phyloP scores from a whole-genome alignment of 2,329 filamentous ascomycete genomes.

The Aspergillus sp. region DNA sequence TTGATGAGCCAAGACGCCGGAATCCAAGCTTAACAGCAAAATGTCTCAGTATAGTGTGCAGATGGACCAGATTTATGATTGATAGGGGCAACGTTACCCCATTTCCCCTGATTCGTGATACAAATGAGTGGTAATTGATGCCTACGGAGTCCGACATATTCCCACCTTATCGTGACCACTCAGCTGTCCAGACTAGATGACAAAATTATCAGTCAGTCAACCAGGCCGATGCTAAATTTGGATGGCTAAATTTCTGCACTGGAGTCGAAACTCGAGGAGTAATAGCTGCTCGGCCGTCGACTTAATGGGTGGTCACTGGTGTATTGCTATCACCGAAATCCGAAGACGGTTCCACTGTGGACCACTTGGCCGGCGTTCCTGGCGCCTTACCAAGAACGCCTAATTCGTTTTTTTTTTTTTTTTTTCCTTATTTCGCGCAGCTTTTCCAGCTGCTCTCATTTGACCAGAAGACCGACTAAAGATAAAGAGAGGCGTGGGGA shows the following conservation, averaged over 20 bases:
- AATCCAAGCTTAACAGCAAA: neutral
- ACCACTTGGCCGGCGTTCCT: neutral
- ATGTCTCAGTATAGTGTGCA: slow-evolving; percentile 1
- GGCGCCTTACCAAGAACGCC: neutral
- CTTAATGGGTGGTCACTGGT: neutral
- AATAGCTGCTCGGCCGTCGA: neutral
- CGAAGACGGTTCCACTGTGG: neutral
- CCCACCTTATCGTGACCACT: neutral
- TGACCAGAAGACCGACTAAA: neutral
- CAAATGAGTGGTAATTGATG: neutral
- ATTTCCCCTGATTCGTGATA: neutral
- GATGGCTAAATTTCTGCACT: neutral
- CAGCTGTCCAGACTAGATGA: neutral
- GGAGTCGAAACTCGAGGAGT: neutral
- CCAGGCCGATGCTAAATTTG: neutral
- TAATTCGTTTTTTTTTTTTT: neutral
- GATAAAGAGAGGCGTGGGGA: neutral
- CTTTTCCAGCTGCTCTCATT: neutral
- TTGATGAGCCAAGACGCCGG: neutral
- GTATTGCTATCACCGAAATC: neutral
- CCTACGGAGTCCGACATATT: neutral
- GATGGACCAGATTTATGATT: neutral
- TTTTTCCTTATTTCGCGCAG: neutral
- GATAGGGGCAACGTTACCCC: neutral
- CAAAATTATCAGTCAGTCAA: neutral